Evolutionary conservation across 1,284 basidiomycete genomes (phyloP).

Genomic region (Rhodotorula sp.): DNA sequence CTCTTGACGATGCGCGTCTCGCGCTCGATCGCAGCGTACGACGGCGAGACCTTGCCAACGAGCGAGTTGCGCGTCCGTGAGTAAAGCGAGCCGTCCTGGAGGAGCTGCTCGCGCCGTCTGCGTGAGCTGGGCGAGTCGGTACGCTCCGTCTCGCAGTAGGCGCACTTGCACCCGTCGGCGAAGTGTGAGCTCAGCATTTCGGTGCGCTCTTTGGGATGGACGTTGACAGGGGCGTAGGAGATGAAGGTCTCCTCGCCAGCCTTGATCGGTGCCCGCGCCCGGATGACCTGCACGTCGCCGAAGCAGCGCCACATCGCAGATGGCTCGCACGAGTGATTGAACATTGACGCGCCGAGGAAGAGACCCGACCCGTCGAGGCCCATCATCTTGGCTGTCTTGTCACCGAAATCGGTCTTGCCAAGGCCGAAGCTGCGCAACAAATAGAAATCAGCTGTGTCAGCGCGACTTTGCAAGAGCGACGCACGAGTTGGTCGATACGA

Average conservation of each 20-base stretch:
- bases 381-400: not conserved
- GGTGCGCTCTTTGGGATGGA: not conserved
- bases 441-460: not conserved
- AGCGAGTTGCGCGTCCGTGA: not conserved
- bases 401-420: not conserved
- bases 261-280: conserved; percentile 11
- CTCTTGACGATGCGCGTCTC: not conserved
- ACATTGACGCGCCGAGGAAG: conserved; percentile 47
- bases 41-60: too few relatives aligned
- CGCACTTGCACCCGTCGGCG: not conserved
- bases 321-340: conserved; percentile 50
- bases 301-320: conserved; percentile 43
- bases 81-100: too few relatives aligned
- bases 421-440: too few relatives aligned
- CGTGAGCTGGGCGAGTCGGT: too few relatives aligned
- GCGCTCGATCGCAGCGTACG: too few relatives aligned
- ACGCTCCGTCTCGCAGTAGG: not conserved
- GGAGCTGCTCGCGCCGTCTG: too few relatives aligned
- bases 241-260: conserved; percentile 15
- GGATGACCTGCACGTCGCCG: conserved; percentile 45
- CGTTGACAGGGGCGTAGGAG: not conserved
- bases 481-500: not conserved
- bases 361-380: conserved; percentile 21
- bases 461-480: not conserved
- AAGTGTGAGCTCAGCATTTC: not conserved